Percentiles rank a stretch among this genome's conserved stretches.
These are phyloP conservation scores for Plasmodium inui DNA, from an alignment of 169 alveolate species.

Conservation along the genomic window DNA sequence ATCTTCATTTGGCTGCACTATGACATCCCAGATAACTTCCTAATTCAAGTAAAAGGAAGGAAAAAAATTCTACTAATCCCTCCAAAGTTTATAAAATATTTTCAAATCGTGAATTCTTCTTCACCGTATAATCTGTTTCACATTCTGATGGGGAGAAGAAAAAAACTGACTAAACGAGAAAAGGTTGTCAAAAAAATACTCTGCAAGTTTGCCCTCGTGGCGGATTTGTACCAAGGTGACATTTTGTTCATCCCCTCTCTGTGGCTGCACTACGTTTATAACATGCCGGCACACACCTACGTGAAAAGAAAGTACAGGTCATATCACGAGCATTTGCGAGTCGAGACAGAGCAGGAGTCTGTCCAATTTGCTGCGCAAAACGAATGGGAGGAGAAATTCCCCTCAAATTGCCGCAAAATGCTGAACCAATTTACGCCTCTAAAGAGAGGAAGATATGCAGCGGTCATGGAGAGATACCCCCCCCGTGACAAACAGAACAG, in stretches of 20 bases:
- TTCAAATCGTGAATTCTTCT: slow-evolving; percentile 54
- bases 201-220: slow-evolving; percentile 36
- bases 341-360: neutral
- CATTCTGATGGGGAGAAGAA: slow-evolving; percentile 31
- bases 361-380: neutral
- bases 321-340: slow-evolving; percentile 17
- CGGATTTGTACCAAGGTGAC: slow-evolving; percentile 70
- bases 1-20: slow-evolving; percentile 73
- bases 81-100: slow-evolving; percentile 61
- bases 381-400: neutral
- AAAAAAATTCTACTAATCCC: slow-evolving; percentile 67
- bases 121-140: slow-evolving; percentile 53
- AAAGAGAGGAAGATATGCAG: neutral
- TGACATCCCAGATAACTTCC: slow-evolving; percentile 73
- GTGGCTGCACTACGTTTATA: slow-evolving; percentile 72
- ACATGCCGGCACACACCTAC: slow-evolving; percentile 69
- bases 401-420: neutral
- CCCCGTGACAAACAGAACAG: neutral
- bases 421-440: neutral
- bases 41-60: slow-evolving; percentile 76
- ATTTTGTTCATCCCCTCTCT: slow-evolving; percentile 66
- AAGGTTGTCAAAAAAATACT: slow-evolving; percentile 36
- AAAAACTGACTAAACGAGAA: slow-evolving; percentile 40
- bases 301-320: slow-evolving; percentile 8
- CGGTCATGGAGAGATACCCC: neutral